Evolutionary conservation across 2,329 filamentous ascomycete species (phyloP).

Genomic region (Microdochium bolleyi): DNA sequence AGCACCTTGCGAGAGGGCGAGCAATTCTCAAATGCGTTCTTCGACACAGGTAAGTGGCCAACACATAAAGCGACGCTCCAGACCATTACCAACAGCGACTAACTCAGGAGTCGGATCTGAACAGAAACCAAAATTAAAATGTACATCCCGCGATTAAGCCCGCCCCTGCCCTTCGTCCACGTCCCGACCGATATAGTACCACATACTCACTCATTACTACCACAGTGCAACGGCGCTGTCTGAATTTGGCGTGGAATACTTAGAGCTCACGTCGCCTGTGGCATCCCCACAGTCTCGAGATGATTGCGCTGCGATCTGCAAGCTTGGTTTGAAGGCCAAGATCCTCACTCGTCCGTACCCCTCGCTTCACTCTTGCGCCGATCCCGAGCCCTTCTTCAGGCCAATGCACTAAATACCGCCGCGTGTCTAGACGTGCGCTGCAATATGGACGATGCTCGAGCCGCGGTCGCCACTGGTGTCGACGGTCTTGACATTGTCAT

Average conservation of each 20-base stretch:
- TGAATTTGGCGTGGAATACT: slow-evolving; percentile 68
- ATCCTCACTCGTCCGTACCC: slow-evolving; percentile 73
- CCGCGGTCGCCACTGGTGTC: slow-evolving; percentile 77
- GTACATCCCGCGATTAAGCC: not conserved
- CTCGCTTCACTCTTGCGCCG: slow-evolving; percentile 56
- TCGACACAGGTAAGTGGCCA: no score
- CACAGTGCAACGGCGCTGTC: not conserved
- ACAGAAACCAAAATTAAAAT: no score
- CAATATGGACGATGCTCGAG: slow-evolving; percentile 74
- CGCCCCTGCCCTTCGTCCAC: not conserved
- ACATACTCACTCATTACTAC: not conserved
- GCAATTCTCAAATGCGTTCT: no score
- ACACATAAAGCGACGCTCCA: no score
- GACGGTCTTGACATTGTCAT: slow-evolving; percentile 70
- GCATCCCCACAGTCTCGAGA: slow-evolving; percentile 76
- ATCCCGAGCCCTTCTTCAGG: not conserved
- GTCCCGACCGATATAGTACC: not conserved
- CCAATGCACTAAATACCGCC: slow-evolving; percentile 16
- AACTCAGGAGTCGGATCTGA: no score
- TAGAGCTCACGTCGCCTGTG: slow-evolving; percentile 80
- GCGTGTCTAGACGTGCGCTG: slow-evolving; percentile 71
- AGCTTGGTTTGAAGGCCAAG: slow-evolving; percentile 81
- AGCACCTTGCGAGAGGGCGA: no score
- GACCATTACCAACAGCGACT: no score
- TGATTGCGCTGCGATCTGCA: slow-evolving; percentile 90